Conservation (phyloP, 2,329 filamentous ascomycete genomes). For the Exophiala bonariae region DNA sequence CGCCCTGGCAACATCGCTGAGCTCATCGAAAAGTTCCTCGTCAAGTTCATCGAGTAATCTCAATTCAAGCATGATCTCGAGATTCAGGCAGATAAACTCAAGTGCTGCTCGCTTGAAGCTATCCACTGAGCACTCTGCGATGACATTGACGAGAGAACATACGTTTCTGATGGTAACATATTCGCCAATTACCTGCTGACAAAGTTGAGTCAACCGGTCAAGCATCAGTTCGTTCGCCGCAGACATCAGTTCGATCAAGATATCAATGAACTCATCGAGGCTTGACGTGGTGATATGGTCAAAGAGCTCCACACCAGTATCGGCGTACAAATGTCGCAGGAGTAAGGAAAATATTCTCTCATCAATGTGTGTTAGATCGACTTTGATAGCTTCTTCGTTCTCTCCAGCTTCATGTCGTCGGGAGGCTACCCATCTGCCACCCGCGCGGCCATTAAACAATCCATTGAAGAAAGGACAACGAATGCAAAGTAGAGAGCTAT, state of each 20-base stretch:
- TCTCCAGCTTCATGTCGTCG: conserved; percentile 56
- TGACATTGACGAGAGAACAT: conserved; percentile 78
- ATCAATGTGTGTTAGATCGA: conserved; percentile 82
- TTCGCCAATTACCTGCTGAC: conserved; percentile 77
- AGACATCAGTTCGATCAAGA: conserved; percentile 87
- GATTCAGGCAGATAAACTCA: conserved; percentile 87
- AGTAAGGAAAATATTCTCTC: conserved; percentile 75
- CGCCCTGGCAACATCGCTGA: conserved; percentile 76
- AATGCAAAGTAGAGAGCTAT: conserved; percentile 76
- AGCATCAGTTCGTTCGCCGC: conserved; percentile 95
- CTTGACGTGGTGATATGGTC: conserved; percentile 69
- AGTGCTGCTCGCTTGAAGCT: conserved; percentile 86
- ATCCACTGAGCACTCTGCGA: conserved; percentile 78
- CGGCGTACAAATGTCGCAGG: conserved; percentile 78
- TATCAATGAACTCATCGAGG: conserved; percentile 80
- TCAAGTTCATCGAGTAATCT: conserved; percentile 82
- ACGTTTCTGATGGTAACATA: conserved; percentile 68
- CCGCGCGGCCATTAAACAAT: conserved; percentile 83
- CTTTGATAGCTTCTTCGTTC: conserved; percentile 55
- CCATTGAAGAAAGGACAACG: conserved; percentile 91
- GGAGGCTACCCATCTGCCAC: conserved; percentile 77
- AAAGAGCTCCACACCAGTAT: conserved; percentile 78
- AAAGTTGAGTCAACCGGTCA: conserved; percentile 83
- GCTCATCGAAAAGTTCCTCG: conserved; percentile 74
- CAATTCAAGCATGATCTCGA: conserved; percentile 82